Evolutionary conservation across 257 asterid species (phyloP).

Genomic region (Parsonsia alboflavescens): DNA sequence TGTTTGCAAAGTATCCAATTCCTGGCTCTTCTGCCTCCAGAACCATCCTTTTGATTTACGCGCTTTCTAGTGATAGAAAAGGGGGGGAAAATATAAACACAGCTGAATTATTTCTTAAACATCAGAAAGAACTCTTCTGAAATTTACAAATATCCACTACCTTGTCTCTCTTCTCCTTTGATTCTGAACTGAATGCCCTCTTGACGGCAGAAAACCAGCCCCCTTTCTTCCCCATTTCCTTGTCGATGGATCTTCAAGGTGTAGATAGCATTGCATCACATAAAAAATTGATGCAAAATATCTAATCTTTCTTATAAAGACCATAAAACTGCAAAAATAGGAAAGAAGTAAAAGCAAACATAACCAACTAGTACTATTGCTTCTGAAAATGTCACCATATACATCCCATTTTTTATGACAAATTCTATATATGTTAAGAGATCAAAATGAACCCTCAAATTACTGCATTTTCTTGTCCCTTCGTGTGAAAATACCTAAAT

Average conservation of each 20-base stretch:
- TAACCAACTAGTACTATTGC: background rate
- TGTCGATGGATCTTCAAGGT: too few relatives aligned
- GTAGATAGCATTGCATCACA: background rate
- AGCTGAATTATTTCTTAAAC: background rate
- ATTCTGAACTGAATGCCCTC: conserved; percentile 43
- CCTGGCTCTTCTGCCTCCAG: conserved; percentile 39
- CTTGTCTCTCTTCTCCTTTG: conserved; percentile 47
- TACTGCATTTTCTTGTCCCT: background rate
- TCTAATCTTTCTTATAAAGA: background rate
- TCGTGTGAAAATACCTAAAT: background rate
- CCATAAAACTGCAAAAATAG: background rate
- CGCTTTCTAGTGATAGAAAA: conserved; percentile 31
- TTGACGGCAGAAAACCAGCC: conserved; percentile 50
- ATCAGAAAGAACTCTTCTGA: background rate
- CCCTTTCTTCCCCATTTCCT: conserved; percentile 69
- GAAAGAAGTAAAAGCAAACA: background rate
- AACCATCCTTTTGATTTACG: conserved; percentile 47
- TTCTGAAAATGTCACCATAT: background rate
- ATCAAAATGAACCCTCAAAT: background rate
- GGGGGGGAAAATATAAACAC: background rate
- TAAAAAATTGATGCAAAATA: background rate
- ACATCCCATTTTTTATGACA: background rate
- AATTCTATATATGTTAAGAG: conserved; percentile 1
- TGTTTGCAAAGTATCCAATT: conserved; percentile 21
- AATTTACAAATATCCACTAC: conserved; percentile 18